Conservation (phyloP, 192 early-diverging fungal species). For the Paraglomus brasilianum region DNA sequence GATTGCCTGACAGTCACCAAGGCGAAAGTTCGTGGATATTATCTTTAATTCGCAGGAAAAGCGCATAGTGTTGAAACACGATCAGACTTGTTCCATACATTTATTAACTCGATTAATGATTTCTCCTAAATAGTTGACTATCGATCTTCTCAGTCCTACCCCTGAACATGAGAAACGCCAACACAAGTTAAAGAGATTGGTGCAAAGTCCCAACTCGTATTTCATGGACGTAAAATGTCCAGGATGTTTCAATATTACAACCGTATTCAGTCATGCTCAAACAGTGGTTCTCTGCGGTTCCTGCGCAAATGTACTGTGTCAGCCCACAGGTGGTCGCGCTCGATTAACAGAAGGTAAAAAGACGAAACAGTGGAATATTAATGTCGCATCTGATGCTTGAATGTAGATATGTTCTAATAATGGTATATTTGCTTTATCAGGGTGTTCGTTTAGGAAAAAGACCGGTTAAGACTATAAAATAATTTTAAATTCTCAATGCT, state of each 20-base stretch:
- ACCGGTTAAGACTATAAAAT: constrained; percentile 49
- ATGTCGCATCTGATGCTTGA: not conserved
- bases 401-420: not conserved
- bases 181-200: constrained; percentile 96
- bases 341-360: constrained; percentile 87
- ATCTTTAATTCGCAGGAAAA: too few species aligned
- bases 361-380: not conserved
- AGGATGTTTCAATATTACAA: constrained; percentile 95
- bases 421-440: not conserved
- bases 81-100: too few species aligned
- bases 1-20: too few species aligned
- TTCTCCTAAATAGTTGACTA: constrained; percentile 65
- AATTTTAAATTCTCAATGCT: too few species aligned
- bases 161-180: constrained; percentile 74
- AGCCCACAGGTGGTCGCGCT: constrained; percentile 98
- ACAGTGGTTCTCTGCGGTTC: constrained; percentile 95
- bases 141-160: constrained; percentile 92
- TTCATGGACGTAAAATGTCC: constrained; percentile 99
- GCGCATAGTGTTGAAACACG: too few species aligned
- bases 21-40: too few species aligned
- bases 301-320: constrained; percentile 97
- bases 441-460: constrained; percentile 83
- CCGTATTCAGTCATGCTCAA: constrained; percentile 99
- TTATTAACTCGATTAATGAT: too few species aligned
- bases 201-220: constrained; percentile 96